phyloP scores from a whole-genome alignment of 768 basidiomycete species.

The Hortiboletus campestris region DNA sequence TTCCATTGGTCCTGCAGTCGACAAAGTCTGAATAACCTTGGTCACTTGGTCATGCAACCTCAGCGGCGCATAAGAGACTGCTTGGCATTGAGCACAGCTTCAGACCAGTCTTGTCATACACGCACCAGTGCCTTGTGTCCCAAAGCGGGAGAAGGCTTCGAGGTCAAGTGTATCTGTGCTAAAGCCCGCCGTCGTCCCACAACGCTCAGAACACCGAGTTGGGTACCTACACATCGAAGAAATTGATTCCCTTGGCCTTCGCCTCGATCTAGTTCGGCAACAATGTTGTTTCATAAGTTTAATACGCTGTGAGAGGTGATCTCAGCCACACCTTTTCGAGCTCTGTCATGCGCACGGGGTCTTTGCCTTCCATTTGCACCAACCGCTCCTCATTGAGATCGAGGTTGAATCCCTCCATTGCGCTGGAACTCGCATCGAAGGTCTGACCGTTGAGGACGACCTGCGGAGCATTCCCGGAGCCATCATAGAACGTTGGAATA shows the following conservation, averaged over 20 bases:
- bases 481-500: constrained; percentile 5
- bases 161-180: constrained; percentile 77
- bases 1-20: constrained; percentile 59
- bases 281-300: not conserved
- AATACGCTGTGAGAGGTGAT: no score
- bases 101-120: not conserved
- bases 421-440: constrained; percentile 20
- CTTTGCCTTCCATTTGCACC: constrained; percentile 69
- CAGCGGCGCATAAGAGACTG: constrained; percentile 56
- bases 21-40: constrained; percentile 64
- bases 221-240: constrained; percentile 77
- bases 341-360: constrained; percentile 82
- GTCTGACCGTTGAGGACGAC: constrained; percentile 28
- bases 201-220: not conserved
- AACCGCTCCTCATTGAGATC: constrained; percentile 72
- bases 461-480: constrained; percentile 11
- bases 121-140: constrained; percentile 40
- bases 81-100: not conserved
- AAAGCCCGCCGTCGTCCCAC: constrained; percentile 7
- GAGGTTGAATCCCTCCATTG: constrained; percentile 54
- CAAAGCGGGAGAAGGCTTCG: constrained; percentile 40
- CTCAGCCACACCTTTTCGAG: constrained; percentile 67
- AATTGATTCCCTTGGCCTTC: constrained; percentile 74
- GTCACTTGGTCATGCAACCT: constrained; percentile 59
- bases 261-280: constrained; percentile 56